A percentile compares a stretch with the other conserved stretches of the same genome.
Evolutionary conservation across 768 basidiomycete species (phyloP).

Genomic region (Calvatia gigantea): DNA sequence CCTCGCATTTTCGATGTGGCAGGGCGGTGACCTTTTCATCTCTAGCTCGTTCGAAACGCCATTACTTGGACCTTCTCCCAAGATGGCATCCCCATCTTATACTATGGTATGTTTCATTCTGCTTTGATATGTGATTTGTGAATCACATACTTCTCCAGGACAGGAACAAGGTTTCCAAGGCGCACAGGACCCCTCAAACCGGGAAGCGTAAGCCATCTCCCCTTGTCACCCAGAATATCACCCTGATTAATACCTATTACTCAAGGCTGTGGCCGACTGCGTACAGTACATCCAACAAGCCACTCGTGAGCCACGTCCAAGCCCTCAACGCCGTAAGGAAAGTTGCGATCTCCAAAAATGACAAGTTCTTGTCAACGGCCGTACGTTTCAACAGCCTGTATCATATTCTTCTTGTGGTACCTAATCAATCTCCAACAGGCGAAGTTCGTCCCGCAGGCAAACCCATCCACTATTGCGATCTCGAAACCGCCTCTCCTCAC

Average conservation of each 20-base stretch:
- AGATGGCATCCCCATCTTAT: slow-evolving; percentile 68
- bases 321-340: slow-evolving; percentile 53
- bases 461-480: slow-evolving; percentile 39
- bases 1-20: not conserved
- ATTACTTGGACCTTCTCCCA: slow-evolving; percentile 63
- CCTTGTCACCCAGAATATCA: not conserved
- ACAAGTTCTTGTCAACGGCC: slow-evolving; percentile 42
- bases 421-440: slow-evolving; percentile 26
- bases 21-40: not conserved
- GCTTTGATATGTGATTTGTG: not conserved
- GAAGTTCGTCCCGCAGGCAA: slow-evolving; percentile 37
- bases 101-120: slow-evolving; percentile 21
- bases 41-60: slow-evolving; percentile 43
- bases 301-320: slow-evolving; percentile 43
- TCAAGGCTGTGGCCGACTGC: slow-evolving; percentile 59
- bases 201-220: slow-evolving; percentile 43
- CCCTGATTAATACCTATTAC: not conserved
- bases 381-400: slow-evolving; percentile 24
- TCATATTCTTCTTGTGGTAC: not conserved
- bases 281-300: slow-evolving; percentile 42
- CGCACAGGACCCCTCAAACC: slow-evolving; percentile 55
- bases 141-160: slow-evolving; percentile 11
- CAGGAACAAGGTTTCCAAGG: slow-evolving; percentile 69
- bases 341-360: slow-evolving; percentile 39
- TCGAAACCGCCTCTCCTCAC: slow-evolving; percentile 56